Base-by-base conservation (phyloP, 306 rosid genomes). In the Acacia acuminata region DNA sequence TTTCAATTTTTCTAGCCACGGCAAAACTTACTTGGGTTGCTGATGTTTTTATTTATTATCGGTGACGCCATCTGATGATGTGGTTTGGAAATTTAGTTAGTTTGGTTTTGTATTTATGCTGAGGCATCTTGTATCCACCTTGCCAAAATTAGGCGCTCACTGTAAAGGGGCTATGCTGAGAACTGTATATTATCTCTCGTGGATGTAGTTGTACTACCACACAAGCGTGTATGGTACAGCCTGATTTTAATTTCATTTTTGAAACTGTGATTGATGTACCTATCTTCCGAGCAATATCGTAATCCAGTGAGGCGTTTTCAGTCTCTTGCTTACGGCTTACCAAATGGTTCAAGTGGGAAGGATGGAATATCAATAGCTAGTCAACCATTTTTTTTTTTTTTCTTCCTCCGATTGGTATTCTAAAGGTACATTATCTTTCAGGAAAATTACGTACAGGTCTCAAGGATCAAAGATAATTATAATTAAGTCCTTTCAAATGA, bases 21-120 rank as follows among this genome's bases (percentile, higher is more conserved):
- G 27, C n/a, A 24, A 77, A 63, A 34, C 16, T 44, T 50, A 20
- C 67, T 72, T 34, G 83, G 84, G 80, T 80, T 71, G 84, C 58
- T 83, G 78, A 47, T 77, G 90, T 87, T 66, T 66, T 78, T 86
- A 88, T 90, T 70, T 83, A 84, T 65, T 60, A 78, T 87, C 84
- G 77, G 86, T 73, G 4, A 71, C 66, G 73, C 38, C 84, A 50
- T 69, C 36, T 67, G 84, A 77, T 83, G 44, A 72, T 51, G 7
- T 30, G 72, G 77, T 66, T 56, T n/a, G 61, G 76, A 43, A 73
- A 64, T 84, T 72, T 77, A 38, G 77, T 75, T 81, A 77, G 71
- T 77, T 43, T 76, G 40, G 85, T 82, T 70, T 81, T 42, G 69
- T 79, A 71, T 71, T 67, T 74, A 60, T 79, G 80, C 71, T 75